Evolutionary conservation across 75 land plant genomes (phyloP).

Genomic region (Azolla pinnata): DNA sequence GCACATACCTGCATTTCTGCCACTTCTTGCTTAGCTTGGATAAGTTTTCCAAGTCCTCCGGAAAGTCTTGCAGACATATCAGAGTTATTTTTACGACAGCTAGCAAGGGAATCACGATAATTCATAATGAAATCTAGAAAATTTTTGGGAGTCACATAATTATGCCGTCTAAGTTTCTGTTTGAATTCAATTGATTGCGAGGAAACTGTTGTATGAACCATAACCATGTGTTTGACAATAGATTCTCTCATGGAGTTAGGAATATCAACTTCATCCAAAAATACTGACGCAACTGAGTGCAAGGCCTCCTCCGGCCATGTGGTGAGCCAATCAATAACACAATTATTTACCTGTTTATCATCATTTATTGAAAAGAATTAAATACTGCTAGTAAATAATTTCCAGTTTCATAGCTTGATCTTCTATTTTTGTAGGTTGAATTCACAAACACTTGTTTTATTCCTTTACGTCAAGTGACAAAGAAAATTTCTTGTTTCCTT

Average conservation of each 20-base stretch:
- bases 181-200: constrained; percentile 10
- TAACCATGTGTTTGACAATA: constrained; percentile 26
- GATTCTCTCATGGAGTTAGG: constrained; percentile 14
- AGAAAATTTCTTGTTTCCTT: too few species aligned
- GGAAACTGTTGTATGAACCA: constrained; percentile 26
- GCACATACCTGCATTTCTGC: constrained; percentile 26
- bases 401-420: too few species aligned
- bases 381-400: too few species aligned
- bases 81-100: constrained; percentile 12
- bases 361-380: too few species aligned
- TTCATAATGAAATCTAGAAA: constrained; percentile 25
- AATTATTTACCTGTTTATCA: constrained; percentile 30
- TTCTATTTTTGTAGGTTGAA: too few species aligned
- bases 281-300: constrained; percentile 23
- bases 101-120: constrained; percentile 12
- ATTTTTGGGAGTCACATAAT: constrained; percentile 32
- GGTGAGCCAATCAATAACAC: constrained; percentile 31
- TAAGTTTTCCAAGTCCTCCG: constrained; percentile 27
- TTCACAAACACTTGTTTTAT: too few species aligned
- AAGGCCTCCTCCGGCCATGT: constrained; percentile 37
- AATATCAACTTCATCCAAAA: constrained; percentile 18
- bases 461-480: too few species aligned
- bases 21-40: constrained; percentile 26
- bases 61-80: constrained; percentile 18
- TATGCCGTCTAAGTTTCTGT: constrained; percentile 19